A percentile compares a stretch with the other conserved stretches of the same genome.
Evolutionary conservation across 208 protist genomes (phyloP).

Genomic region (Leishmania aethiopica): DNA sequence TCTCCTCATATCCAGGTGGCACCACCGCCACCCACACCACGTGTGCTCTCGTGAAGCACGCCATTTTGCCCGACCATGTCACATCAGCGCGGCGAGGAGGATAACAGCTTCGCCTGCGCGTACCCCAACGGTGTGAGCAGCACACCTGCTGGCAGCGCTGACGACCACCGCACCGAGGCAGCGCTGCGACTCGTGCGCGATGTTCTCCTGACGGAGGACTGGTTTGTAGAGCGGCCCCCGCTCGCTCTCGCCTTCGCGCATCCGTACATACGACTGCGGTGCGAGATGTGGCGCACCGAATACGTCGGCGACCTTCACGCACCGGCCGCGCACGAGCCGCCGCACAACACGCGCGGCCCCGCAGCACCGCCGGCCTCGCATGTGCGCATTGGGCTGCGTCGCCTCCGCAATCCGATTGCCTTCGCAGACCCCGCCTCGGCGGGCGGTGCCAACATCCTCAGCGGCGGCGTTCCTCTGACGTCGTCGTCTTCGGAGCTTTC

Average conservation of each 20-base stretch:
- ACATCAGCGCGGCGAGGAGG: background rate
- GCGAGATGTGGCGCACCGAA: conserved; percentile 32
- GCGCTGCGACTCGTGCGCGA: conserved; percentile 13
- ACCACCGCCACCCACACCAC: background rate
- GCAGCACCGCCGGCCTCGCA: conserved; percentile 2
- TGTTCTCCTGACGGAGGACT: conserved; percentile 16
- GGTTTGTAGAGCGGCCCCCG: conserved; percentile 25
- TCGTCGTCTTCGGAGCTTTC: conserved; percentile 2
- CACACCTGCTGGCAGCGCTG: background rate
- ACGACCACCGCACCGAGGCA: background rate
- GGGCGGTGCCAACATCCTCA: background rate
- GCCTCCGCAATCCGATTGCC: conserved; percentile 9
- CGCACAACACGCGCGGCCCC: background rate
- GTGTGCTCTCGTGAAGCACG: background rate
- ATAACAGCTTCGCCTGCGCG: background rate
- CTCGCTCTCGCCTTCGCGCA: conserved; percentile 29
- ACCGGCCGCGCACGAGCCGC: conserved; percentile 1
- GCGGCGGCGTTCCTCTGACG: background rate
- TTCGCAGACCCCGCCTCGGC: background rate
- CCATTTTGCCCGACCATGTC: background rate
- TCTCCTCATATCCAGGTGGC: background rate
- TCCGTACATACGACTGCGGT: conserved; percentile 20
- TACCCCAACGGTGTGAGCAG: background rate
- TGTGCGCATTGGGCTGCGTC: conserved; percentile 3
- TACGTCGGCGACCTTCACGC: conserved; percentile 4